A percentile compares a stretch with the other conserved stretches of the same genome.
Conservation (phyloP, 2,329 filamentous ascomycete genomes). For the Diaporthe velutina region DNA sequence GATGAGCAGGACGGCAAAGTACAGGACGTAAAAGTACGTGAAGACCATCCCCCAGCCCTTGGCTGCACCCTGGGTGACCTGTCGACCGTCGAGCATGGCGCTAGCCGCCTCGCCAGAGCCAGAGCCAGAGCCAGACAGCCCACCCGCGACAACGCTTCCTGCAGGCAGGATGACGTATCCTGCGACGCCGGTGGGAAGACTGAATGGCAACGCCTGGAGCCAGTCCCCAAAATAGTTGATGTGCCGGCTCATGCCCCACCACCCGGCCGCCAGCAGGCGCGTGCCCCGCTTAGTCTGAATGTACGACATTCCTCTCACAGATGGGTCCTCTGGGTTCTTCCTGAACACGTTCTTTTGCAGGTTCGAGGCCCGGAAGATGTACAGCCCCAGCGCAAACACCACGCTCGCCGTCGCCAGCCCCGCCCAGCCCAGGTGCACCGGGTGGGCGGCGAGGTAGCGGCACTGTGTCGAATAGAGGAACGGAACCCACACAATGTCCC, state of each 20-base stretch:
- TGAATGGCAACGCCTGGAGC: conserved; percentile 90
- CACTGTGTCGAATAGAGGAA: conserved; percentile 87
- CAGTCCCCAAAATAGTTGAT: conserved; percentile 95
- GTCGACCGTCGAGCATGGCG: conserved; percentile 67
- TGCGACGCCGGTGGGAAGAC: conserved; percentile 82
- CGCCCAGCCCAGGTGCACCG: conserved; percentile 76
- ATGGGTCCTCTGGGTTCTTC: conserved; percentile 83
- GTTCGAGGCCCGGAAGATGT: conserved; percentile 88
- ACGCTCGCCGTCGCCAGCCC: conserved; percentile 74
- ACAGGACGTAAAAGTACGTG: conserved; percentile 91
- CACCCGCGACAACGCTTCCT: conserved; percentile 60
- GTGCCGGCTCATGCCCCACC: conserved; percentile 90
- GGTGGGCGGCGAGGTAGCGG: conserved; percentile 84
- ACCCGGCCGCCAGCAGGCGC: conserved; percentile 83
- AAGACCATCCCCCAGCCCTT: conserved; percentile 85
- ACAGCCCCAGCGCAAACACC: conserved; percentile 79
- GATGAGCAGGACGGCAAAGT: conserved; percentile 85
- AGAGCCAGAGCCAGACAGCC: conserved; percentile 53
- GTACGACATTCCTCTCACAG: conserved; percentile 80
- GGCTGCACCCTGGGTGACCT: conserved; percentile 76
- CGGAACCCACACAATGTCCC: conserved; percentile 88
- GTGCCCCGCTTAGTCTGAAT: conserved; percentile 85
- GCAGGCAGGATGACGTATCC: conserved; percentile 78
- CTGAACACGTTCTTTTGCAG: conserved; percentile 93
- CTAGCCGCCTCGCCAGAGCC: conserved; percentile 51